Percentiles rank a stretch among this genome's conserved stretches.
phyloP scores from a whole-genome alignment of 371 early-diverging fungal genomes.

The Saksenaea oblongispora region DNA sequence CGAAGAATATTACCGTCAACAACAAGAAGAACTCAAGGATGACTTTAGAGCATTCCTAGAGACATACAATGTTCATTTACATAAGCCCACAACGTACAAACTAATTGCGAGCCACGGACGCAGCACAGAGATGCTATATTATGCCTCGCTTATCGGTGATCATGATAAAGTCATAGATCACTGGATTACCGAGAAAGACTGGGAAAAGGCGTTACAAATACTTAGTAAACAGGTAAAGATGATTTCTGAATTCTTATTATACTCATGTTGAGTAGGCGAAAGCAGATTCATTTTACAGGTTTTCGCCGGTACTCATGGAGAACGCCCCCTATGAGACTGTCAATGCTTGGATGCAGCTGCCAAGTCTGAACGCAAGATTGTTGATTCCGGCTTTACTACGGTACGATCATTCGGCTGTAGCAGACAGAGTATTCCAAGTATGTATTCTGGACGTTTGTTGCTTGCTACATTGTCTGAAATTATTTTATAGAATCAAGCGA shows the following conservation, averaged over 20 bases:
- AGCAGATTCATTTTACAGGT: constrained; percentile 81
- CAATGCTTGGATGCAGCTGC: constrained; percentile 74
- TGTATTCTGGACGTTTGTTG: background rate
- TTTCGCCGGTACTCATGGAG: constrained; percentile 78
- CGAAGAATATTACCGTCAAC: constrained; percentile 29
- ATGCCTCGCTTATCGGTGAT: constrained; percentile 76
- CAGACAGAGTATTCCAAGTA: constrained; percentile 36
- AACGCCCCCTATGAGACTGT: constrained; percentile 79
- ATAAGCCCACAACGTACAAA: constrained; percentile 70
- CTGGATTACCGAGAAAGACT: constrained; percentile 74
- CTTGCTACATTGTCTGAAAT: background rate
- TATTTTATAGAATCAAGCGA: constrained; percentile 66
- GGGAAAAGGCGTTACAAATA: constrained; percentile 62
- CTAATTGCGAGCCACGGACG: constrained; percentile 82
- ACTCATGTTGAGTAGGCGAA: constrained; percentile 44
- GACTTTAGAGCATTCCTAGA: constrained; percentile 73
- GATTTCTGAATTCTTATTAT: background rate
- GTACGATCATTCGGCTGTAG: constrained; percentile 59
- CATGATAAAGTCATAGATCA: constrained; percentile 74
- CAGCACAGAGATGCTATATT: constrained; percentile 70
- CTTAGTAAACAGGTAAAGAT: constrained; percentile 4
- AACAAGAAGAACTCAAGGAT: constrained; percentile 49
- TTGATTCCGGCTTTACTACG: constrained; percentile 85
- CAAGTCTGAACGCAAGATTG: constrained; percentile 72
- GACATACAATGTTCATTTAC: constrained; percentile 57